Percentiles rank a stretch among this genome's conserved stretches.
These are phyloP conservation scores for Hansenula lynferdii DNA, from an alignment of 1,139 yeast species.

Conservation along the genomic window DNA sequence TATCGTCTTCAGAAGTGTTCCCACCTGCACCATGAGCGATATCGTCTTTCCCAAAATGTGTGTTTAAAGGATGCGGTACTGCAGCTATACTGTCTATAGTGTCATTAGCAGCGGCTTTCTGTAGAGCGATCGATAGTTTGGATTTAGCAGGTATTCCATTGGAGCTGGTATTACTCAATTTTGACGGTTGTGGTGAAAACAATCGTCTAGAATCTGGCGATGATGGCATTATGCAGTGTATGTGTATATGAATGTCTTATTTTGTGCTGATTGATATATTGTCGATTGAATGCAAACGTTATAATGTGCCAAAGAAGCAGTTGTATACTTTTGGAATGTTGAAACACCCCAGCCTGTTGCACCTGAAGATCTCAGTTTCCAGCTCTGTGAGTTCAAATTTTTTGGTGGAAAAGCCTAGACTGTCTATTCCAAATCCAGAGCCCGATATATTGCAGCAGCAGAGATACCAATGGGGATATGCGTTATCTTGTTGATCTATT, in stretches of 20 bases:
- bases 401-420: too few species aligned
- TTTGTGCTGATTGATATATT: too few species aligned
- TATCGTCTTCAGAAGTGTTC: conserved; percentile 28
- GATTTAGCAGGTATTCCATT: not conserved
- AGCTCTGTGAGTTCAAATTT: too few species aligned
- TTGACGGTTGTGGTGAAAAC: not conserved
- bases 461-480: too few species aligned
- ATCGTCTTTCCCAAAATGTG: not conserved
- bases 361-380: too few species aligned
- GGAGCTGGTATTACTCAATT: not conserved
- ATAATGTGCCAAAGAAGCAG: too few species aligned
- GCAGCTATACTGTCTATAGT: not conserved
- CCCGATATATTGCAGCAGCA: too few species aligned
- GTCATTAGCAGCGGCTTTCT: conserved; percentile 3
- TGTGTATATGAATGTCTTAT: too few species aligned
- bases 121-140: conserved; percentile 3
- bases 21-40: conserved; percentile 16
- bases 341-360: not conserved
- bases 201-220: not conserved
- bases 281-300: too few species aligned
- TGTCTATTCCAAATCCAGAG: too few species aligned
- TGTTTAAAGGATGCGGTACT: conserved; percentile 1
- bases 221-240: too few species aligned
- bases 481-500: too few species aligned
- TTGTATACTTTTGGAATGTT: not conserved